Conservation (phyloP, 2,329 filamentous ascomycete species). For the Didymella arachidicola region DNA sequence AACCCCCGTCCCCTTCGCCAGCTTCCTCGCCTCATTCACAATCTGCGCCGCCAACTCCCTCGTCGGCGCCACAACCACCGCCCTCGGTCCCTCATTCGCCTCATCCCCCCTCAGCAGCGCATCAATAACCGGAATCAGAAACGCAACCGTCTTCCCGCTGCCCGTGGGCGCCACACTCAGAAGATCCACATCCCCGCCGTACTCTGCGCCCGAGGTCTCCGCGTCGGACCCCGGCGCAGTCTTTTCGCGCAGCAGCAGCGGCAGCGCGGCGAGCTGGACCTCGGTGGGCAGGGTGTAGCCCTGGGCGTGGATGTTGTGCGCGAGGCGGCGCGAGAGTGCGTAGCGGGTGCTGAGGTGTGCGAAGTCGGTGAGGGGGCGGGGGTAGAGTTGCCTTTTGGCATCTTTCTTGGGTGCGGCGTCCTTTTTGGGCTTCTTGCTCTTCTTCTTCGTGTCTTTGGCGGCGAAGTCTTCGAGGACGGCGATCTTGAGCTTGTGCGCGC, state of each 20-base stretch:
- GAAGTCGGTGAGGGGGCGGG: constrained; percentile 82
- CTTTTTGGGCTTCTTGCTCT: constrained; percentile 58
- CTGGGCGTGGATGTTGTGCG: constrained; percentile 81
- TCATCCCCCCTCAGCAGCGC: constrained; percentile 60
- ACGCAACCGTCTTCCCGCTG: constrained; percentile 94
- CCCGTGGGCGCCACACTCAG: constrained; percentile 92
- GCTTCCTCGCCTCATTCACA: constrained; percentile 78
- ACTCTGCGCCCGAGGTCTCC: constrained; percentile 43
- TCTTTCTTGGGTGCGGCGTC: constrained; percentile 37
- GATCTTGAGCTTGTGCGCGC: constrained; percentile 84
- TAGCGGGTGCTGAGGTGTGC: constrained; percentile 74
- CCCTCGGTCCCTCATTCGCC: constrained; percentile 42
- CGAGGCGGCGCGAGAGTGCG: constrained; percentile 75
- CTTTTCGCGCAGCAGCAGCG: constrained; percentile 71
- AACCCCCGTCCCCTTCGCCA: constrained; percentile 78
- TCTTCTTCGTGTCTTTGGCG: constrained; percentile 58
- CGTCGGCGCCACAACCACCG: constrained; percentile 59
- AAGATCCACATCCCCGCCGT: constrained; percentile 69
- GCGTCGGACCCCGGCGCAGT: constrained; percentile 42
- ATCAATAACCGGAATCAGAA: constrained; percentile 86
- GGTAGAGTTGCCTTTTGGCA: constrained; percentile 70
- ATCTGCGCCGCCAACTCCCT: constrained; percentile 61
- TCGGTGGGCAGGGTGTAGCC: constrained; percentile 90
- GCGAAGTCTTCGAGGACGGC: constrained; percentile 69
- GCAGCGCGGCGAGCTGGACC: constrained; percentile 87